Base-by-base conservation (phyloP, 1,139 yeast species). In the Martiniozyma asiatica region DNA sequence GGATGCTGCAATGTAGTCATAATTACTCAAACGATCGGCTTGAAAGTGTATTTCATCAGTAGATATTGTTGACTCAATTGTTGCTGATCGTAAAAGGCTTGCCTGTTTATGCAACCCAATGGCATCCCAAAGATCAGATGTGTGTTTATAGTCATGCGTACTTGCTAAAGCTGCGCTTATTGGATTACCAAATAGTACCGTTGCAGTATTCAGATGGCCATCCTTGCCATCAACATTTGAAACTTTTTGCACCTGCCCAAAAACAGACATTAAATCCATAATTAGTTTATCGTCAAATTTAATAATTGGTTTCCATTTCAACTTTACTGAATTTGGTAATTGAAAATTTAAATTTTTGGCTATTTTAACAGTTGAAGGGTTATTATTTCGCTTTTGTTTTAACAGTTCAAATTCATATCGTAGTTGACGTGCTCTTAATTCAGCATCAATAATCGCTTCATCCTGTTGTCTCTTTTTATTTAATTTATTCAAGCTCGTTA, bases 111-210 rank as follows among this genome's bases (percentile, higher is more conserved):
- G 40, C 10, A 65, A 60, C 2, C 55, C 56, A 0, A 63, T 50
- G 1, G 61, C 59, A 42, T 68, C 69, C 75, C 75, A 68, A 25
- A 59, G 38, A 13, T 50, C 46, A 5, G 65, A 65, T 9, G 66
- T 56, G 21, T 45, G 41, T 3, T 51, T 48, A 43, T 61, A 69
- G 39, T 68, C 60, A 38, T 68, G 65, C 1, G 37, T 32, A 6
- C 54, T 34, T 4, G 74, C 73, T 24, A 42, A 36, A 2, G 47
- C 41, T 4, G 64, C 56, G 25, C 49, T 50, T 1, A 41, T 43
- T 7, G 39, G 36, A 4, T 42, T 36, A 9, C 36, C 40, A 41
- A 48, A 69, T 19, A 45, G 49, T 1, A 69, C 51, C 0, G 46
- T 31, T 0, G 68, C 74, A 16, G 52, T 47, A 29, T 55, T 60